These are phyloP conservation scores for Lenwebbia sp. DNA, from an alignment of 345 rosid genomes.

Conservation along the genomic window DNA sequence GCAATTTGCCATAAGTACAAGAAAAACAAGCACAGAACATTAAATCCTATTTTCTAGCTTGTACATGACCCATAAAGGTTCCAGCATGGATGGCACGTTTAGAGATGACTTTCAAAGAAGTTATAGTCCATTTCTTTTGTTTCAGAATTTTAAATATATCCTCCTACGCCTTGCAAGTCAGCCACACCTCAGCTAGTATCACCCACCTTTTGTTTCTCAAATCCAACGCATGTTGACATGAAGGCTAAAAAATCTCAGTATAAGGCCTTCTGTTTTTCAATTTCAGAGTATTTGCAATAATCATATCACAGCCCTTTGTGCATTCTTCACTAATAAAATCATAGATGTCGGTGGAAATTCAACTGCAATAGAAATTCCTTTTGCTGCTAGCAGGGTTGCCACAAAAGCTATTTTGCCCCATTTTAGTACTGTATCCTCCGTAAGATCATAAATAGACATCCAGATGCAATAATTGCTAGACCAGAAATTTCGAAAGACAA, in stretches of 20 bases:
- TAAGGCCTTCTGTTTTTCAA: not conserved
- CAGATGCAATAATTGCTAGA: not conserved
- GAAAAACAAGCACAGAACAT: not conserved
- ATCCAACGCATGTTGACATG: not conserved
- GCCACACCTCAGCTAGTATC: not conserved
- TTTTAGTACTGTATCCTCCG: not conserved
- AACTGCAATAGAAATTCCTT: not conserved
- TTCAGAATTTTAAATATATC: not conserved
- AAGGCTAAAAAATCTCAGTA: not conserved
- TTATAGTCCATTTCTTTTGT: not conserved
- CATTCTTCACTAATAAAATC: not conserved
- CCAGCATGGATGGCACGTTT: not conserved
- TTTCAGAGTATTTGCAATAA: not conserved
- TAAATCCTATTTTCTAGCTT: not conserved
- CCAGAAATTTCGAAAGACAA: not conserved
- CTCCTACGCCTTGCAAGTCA: not conserved
- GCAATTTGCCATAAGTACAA: not conserved
- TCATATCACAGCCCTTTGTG: not conserved
- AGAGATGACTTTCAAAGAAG: not conserved
- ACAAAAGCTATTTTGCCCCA: not conserved
- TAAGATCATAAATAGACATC: not conserved
- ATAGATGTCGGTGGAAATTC: not conserved
- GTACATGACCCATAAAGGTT: not conserved
- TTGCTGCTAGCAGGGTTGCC: not conserved
- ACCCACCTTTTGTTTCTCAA: not conserved